Base-by-base conservation (phyloP, 2,329 filamentous ascomycete genomes). In the Phaeosphaeriaceae sp. region DNA sequence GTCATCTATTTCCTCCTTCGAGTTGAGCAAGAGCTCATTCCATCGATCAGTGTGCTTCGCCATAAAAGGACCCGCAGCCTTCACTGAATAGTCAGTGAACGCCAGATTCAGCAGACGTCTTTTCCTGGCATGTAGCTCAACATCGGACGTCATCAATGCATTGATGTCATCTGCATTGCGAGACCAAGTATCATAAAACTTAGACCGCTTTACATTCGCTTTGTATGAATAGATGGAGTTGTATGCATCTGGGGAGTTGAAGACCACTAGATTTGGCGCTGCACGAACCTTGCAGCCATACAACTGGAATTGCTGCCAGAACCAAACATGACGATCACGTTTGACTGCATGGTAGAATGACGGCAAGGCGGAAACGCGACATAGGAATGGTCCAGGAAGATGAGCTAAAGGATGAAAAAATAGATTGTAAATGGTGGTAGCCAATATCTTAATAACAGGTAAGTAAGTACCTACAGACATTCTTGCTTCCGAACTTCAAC, bases 241-340 rank as follows among this genome's bases (percentile, higher is more conserved):
- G 32, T 76, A 58, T 2, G 70, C 71, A 48, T 46, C 78, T 50
- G 81, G 82, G 50, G 83, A 84, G 77, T 92, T 90, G 75, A 93
- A 84, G 1, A 86, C 88, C 32, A 94, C 74, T 54, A 49, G 16
- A 17, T 58, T 54, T 12, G 51, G 56, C 16, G 45, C 33, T 16
- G 52, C 42, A 4, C 56, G 56, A 16, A 60, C 37, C 17, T 54
- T 51, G n/a, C 37, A 28, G 29, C 47, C 42, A n/a, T 50, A 46
- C n/a, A 50, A 28, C 40, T 50, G 47, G 30, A 50, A 50, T 34
- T 34, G 42, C 30, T 49, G 46, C 49, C 43, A 54, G 8, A 53
- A 38, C 58, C 58, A 62, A 15, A 60, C 40, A 34, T 62, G 58
- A 9, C 58, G 45, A 15, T 60, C 50, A n/a, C 56, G 41, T 35